Evolutionary conservation across 192 early-diverging fungal genomes (phyloP), one percentile per base, ranked within the genome.

Genomic region (Obelidium mucronatum): DNA sequence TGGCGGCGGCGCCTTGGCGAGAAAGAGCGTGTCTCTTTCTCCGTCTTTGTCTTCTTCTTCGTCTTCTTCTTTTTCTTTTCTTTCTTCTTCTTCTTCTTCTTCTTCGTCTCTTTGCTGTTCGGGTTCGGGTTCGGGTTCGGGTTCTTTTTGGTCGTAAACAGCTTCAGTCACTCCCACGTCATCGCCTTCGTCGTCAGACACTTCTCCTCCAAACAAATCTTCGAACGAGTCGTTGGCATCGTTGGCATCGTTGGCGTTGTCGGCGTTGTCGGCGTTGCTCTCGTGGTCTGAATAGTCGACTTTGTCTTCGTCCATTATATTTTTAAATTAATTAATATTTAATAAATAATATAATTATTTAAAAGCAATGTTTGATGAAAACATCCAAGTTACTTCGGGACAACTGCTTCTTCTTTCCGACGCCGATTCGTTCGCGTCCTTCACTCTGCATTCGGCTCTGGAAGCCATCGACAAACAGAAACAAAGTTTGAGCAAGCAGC

Each of bases 181-280:
- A 5, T 40, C 26, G 40, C 28, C 39, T 8, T 74, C 72, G 30
- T 74, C 72, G 42, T 74, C 72, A 5, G 72, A 74, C 26, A 74
- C 26, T 26, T 74, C 66, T 42, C 66, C 66, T 8, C 66, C 72
- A 62, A 60, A 60, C 1, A 74, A 30, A 34, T 62, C 54, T 17
- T 72, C 70, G 37, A 65, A 26, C 11, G 31, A 34, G 63, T 34
- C 63, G 0, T n/a, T 24, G 24, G 31, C 56, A 11, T 30, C 44
- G 17, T 22, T 15, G 34, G 31, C 63, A 1, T 24, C 26, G 42
- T 30, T 36, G 19, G n/a, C 66, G 36, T 67, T 13, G n/a, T 36
- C 66, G 40, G 8, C 15, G 17, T 24, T 31, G 24, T 67, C 66
- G 48, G 40, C 63, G 3, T n/a, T 22, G 13, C 8, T 22, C 48